A percentile compares a stretch with the other conserved stretches of the same genome.
Evolutionary conservation across 305 asterid genomes (phyloP).

Genomic region (Withania somnifera): DNA sequence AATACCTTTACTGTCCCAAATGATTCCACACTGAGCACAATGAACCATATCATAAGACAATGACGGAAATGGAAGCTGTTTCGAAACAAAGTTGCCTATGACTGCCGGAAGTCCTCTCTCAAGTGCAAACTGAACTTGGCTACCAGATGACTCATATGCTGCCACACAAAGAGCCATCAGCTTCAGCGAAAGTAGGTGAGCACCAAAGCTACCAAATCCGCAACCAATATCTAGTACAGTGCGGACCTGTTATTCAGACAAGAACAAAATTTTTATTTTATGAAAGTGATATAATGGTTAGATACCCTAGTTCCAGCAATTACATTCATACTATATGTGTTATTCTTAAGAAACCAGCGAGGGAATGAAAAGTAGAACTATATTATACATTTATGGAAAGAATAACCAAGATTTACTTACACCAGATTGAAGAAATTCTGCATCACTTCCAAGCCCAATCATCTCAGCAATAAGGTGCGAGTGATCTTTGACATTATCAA

Average conservation of each 20-base stretch:
- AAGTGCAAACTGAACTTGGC: slow-evolving; percentile 95
- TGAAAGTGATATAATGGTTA: not conserved
- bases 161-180: slow-evolving; percentile 88
- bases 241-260: slow-evolving; percentile 50
- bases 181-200: slow-evolving; percentile 80
- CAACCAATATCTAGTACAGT: slow-evolving; percentile 89
- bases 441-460: slow-evolving; percentile 80
- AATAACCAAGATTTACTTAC: slow-evolving; percentile 36
- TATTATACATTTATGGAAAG: not conserved
- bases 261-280: not conserved
- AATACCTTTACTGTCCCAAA: slow-evolving; percentile 86
- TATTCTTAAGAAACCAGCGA: not conserved
- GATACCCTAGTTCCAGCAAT: not conserved
- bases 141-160: slow-evolving; percentile 81
- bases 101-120: slow-evolving; percentile 99
- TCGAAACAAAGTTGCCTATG: slow-evolving; percentile 73
- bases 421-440: slow-evolving; percentile 69
- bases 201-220: slow-evolving; percentile 94
- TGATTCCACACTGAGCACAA: slow-evolving; percentile 87
- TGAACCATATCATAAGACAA: slow-evolving; percentile 94
- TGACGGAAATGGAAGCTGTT: slow-evolving; percentile 85
- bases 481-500: slow-evolving; percentile 82
- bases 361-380: not conserved
- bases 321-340: not conserved
- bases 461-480: slow-evolving; percentile 81